These are phyloP conservation scores for Capronia coronata DNA, from an alignment of 2,329 filamentous ascomycete species.

Conservation along the genomic window DNA sequence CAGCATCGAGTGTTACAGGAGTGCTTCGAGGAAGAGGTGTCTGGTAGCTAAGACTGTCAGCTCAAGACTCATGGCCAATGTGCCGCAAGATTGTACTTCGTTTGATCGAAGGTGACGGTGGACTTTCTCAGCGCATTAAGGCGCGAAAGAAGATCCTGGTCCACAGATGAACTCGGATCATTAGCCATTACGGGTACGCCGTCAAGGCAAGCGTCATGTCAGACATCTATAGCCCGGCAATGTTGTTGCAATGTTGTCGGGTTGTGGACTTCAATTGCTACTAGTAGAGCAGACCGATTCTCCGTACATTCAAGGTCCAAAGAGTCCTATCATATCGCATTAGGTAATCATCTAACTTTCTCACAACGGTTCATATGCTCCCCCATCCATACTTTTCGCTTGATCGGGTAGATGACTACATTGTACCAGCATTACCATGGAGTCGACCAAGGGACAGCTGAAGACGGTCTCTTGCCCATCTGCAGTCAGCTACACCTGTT, in stretches of 20 bases:
- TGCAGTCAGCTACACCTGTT: too few species aligned
- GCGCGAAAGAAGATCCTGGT: constrained; percentile 31
- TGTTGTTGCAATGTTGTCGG: too few species aligned
- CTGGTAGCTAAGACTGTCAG: constrained; percentile 16
- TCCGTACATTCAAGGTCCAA: background rate
- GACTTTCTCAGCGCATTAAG: constrained; percentile 34
- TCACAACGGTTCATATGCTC: too few species aligned
- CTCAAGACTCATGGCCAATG: background rate
- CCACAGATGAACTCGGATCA: constrained; percentile 21
- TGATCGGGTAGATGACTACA: too few species aligned
- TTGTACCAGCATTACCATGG: too few species aligned
- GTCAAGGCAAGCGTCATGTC: too few species aligned
- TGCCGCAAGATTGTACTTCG: constrained; percentile 22
- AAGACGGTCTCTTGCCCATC: too few species aligned
- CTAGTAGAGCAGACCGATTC: too few species aligned
- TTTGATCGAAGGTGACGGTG: constrained; percentile 31
- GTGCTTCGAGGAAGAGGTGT: constrained; percentile 2
- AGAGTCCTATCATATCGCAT: background rate
- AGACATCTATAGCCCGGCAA: background rate
- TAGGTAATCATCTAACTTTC: too few species aligned
- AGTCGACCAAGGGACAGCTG: too few species aligned
- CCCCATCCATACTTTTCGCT: too few species aligned
- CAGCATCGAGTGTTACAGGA: constrained; percentile 10
- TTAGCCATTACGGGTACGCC: constrained; percentile 16
- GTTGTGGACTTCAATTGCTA: too few species aligned